Evolutionary conservation across 208 protist genomes (phyloP), one percentile per base, ranked within the genome.

Genomic region (Angomonas ambiguus): DNA sequence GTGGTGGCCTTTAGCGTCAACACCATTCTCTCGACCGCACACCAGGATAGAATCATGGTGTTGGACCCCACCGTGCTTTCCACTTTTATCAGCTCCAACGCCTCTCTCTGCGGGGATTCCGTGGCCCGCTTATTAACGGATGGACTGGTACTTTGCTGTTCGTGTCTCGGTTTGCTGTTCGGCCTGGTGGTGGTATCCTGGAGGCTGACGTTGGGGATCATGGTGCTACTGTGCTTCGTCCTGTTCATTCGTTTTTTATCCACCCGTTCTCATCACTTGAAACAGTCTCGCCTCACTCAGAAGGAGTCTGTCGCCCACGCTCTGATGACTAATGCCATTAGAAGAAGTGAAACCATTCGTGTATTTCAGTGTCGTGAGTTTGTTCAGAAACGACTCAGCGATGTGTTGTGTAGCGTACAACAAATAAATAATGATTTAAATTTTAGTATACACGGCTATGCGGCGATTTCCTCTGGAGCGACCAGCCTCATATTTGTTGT

Each of bases 401-500:
- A 75, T 0, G 72, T 62, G 27, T 67, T 87, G 18, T 35, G 24
- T 4, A 25, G 59, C 18, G 51, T 83, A 59, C 56, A 60, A 22
- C 45, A 31, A 0, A 66, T 82, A 4, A 80, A 69, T 13, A 69
- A 62, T 58, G 33, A 56, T 27, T 68, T 88, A 0, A 80, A 87
- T 41, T 67, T 58, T 60, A 74, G 69, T 51, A 87, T 90, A 48
- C 87, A 93, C 72, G 78, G 83, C 33, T 83, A 83, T 65, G 71
- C 79, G 22, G 84, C 77, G 3, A 42, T 88, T 34, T 87, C 78
- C 45, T 76, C 87, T 27, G 71, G 69, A 22, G 51, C 78, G 32
- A 88, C 74, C 4, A 82, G 71, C 10, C 72, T 90, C 33, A 80
- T 93, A 35, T 81, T 90, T 62, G 81, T 93, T 10, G 59, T 86